A percentile compares a stretch with the other conserved stretches of the same genome.
Conservation (phyloP, 2,329 filamentous ascomycete species). For the Tolypocladium cylindrosporum region DNA sequence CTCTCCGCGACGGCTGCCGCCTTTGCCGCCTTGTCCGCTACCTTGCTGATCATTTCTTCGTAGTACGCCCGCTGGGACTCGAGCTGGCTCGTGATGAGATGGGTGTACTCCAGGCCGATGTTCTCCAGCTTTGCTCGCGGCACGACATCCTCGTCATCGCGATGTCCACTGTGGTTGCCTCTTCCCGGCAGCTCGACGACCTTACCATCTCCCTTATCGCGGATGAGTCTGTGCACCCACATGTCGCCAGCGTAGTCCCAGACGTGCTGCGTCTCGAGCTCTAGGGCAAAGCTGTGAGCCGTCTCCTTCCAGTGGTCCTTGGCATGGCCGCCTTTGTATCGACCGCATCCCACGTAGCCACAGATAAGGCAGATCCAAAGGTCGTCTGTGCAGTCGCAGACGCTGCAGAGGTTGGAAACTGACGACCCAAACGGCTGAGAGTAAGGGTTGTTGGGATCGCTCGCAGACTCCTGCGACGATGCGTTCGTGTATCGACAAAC, state of each 20-base stretch:
- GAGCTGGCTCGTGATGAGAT: conserved; percentile 83
- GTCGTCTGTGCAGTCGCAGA: conserved; percentile 72
- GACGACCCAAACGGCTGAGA: conserved; percentile 47
- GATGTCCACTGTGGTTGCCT: conserved; percentile 19
- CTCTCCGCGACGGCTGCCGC: conserved; percentile 58
- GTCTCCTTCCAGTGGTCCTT: conserved; percentile 90
- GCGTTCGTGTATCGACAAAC: conserved; percentile 80
- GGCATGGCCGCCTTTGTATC: conserved; percentile 88
- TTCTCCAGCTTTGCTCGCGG: conserved; percentile 60
- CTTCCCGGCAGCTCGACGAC: conserved; percentile 75
- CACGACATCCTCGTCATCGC: conserved; percentile 54
- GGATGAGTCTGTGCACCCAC: conserved; percentile 92
- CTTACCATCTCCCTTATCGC: conserved; percentile 87
- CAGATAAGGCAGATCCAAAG: conserved; percentile 96
- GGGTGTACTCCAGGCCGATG: conserved; percentile 89
- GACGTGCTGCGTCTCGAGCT: conserved; percentile 86
- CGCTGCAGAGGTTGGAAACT: conserved; percentile 62
- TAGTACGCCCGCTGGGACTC: conserved; percentile 91
- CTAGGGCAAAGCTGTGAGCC: conserved; percentile 83
- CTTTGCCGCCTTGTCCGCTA: conserved; percentile 77
- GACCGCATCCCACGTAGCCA: conserved; percentile 82
- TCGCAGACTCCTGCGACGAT: conserved; percentile 17
- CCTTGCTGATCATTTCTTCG: conserved; percentile 82
- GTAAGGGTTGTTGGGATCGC: conserved; percentile 39
- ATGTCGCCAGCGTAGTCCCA: conserved; percentile 97